Evolutionary conservation across 192 early-diverging fungal species (phyloP), one percentile per base, ranked within the genome.

Genomic region (Geosiphon pyriformis): DNA sequence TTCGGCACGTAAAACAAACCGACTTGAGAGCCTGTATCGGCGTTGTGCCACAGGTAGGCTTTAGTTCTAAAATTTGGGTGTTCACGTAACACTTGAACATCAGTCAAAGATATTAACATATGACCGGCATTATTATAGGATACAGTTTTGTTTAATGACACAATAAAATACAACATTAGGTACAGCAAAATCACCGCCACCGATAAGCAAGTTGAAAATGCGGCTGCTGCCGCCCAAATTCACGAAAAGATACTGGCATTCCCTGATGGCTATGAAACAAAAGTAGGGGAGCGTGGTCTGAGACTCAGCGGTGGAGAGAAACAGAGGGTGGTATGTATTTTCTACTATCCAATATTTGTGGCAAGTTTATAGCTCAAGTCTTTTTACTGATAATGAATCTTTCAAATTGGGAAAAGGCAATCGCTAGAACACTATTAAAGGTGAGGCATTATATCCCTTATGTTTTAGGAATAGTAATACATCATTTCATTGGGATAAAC

Each of bases 341-440:
- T n/a, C n/a, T n/a, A n/a, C n/a, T n/a, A n/a, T n/a, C n/a, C n/a
- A n/a, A n/a, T n/a, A n/a, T n/a, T n/a, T n/a, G n/a, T n/a, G n/a
- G n/a, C n/a, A n/a, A n/a, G n/a, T n/a, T n/a, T n/a, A n/a, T n/a
- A n/a, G n/a, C n/a, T n/a, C n/a, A n/a, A n/a, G n/a, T n/a, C n/a
- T n/a, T n/a, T n/a, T n/a, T n/a, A n/a, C n/a, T n/a, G n/a, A n/a
- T n/a, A n/a, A n/a, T n/a, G n/a, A n/a, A n/a, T n/a, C n/a, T n/a
- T n/a, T n/a, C n/a, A n/a, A n/a, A n/a, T n/a, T n/a, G n/a, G n/a
- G n/a, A n/a, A 30, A 26, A 61, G 30, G 88, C 94, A 4, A 80
- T 99, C 35, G 93, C 97, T 8, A 82, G 97, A 42, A 88, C 93
- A 20, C 90, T 99, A 50, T 80, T 99, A 35, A 98, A 98, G 47